Conservation (phyloP, 179 eudicot species). For the Beta corolliflora region DNA sequence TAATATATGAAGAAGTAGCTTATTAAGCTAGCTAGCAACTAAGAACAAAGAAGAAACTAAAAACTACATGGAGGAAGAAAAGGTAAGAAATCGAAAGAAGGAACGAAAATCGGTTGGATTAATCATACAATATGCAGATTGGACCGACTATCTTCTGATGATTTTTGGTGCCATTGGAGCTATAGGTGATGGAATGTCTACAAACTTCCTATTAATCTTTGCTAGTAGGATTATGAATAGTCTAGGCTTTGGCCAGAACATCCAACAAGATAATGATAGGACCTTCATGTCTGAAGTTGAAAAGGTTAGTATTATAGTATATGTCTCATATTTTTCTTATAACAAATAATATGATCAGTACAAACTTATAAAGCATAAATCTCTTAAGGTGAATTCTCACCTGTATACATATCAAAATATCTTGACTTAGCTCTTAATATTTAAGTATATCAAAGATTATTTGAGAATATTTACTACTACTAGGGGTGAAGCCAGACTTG, state of each 20-base stretch:
- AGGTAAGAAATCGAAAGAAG: constrained; percentile 5
- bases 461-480: too few species aligned
- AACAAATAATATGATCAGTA: too few species aligned
- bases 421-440: too few species aligned
- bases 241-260: constrained; percentile 62
- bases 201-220: constrained; percentile 65
- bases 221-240: constrained; percentile 78
- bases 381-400: too few species aligned
- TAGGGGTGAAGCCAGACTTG: too few species aligned
- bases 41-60: not conserved
- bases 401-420: too few species aligned
- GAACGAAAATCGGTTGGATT: constrained; percentile 34
- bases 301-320: constrained; percentile 45
- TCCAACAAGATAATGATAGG: constrained; percentile 25
- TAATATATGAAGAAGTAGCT: not conserved
- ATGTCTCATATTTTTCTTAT: too few species aligned
- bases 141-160: constrained; percentile 67
- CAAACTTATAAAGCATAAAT: too few species aligned
- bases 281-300: constrained; percentile 75
- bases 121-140: constrained; percentile 67
- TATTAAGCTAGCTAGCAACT: not conserved
- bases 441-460: too few species aligned
- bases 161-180: constrained; percentile 77
- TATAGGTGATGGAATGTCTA: constrained; percentile 93
- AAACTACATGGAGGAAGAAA: constrained; percentile 5